Evolutionary conservation across 108 stramenopile genomes (phyloP).

Genomic region (Fragilariopsis cylindrus): DNA sequence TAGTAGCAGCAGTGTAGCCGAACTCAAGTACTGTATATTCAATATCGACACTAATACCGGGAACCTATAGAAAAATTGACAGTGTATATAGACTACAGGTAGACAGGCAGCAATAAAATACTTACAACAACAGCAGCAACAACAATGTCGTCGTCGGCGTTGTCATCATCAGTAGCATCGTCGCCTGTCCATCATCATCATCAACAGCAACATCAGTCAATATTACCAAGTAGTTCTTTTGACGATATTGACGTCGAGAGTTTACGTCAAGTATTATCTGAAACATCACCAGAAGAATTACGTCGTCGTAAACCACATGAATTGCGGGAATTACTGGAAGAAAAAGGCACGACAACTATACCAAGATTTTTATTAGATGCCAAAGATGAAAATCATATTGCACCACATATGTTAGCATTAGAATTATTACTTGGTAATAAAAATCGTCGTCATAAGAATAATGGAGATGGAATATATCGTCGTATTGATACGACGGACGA

Average conservation of each 20-base stretch:
- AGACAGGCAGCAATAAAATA: too few species aligned
- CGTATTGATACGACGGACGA: background rate
- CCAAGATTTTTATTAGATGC: conserved; percentile 4
- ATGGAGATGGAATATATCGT: background rate
- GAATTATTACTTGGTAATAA: background rate
- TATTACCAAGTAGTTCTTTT: too few species aligned
- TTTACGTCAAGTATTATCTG: background rate
- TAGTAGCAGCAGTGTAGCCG: too few species aligned
- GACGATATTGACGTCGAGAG: background rate
- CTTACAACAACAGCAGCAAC: too few species aligned
- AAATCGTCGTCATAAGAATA: background rate
- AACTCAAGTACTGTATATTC: too few species aligned
- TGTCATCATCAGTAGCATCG: too few species aligned
- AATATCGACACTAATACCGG: too few species aligned
- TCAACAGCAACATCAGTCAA: too few species aligned
- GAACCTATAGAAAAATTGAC: too few species aligned
- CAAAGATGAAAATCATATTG: background rate
- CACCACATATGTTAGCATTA: conserved; percentile 3
- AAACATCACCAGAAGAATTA: background rate
- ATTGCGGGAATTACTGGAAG: background rate
- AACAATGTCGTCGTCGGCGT: too few species aligned
- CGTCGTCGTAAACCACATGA: conserved; percentile 5
- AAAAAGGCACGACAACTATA: background rate
- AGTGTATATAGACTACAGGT: too few species aligned
- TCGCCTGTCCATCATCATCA: too few species aligned